A percentile compares a stretch with the other conserved stretches of the same genome.
Evolutionary conservation across 2,329 filamentous ascomycete genomes (phyloP).

Genomic region (Arthroderma uncinatum): DNA sequence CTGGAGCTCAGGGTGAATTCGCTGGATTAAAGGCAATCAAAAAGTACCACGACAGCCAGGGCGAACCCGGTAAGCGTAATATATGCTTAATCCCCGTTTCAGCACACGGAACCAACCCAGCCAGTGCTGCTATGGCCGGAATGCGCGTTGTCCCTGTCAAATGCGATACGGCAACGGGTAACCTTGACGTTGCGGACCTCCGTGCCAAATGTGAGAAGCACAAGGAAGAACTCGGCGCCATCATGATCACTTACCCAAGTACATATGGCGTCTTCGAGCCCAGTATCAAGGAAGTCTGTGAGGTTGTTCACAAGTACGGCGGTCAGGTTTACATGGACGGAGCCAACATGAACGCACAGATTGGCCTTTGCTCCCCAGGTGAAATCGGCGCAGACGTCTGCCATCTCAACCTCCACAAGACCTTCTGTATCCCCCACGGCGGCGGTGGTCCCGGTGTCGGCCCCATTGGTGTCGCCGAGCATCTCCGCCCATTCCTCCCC

Average conservation of each 20-base stretch:
- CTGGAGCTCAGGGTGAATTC: slow-evolving; percentile 91
- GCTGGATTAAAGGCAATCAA: slow-evolving; percentile 79
- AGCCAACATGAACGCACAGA: slow-evolving; percentile 97
- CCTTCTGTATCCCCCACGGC: slow-evolving; percentile 95
- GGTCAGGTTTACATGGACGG: slow-evolving; percentile 98
- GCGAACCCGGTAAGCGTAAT: slow-evolving; percentile 56
- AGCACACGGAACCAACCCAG: slow-evolving; percentile 91
- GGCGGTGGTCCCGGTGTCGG: slow-evolving; percentile 89
- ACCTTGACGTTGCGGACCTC: slow-evolving; percentile 77
- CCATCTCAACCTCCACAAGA: slow-evolving; percentile 96
- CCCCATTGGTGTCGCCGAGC: slow-evolving; percentile 79
- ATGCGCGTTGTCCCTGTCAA: slow-evolving; percentile 91
- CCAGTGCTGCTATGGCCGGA: slow-evolving; percentile 87
- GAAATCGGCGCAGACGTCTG: slow-evolving; percentile 95
- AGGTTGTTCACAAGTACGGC: slow-evolving; percentile 74
- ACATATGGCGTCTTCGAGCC: slow-evolving; percentile 95
- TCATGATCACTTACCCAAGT: slow-evolving; percentile 95
- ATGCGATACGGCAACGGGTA: slow-evolving; percentile 76
- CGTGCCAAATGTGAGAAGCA: slow-evolving; percentile 82
- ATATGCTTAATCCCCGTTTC: slow-evolving; percentile 92
- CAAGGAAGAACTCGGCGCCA: slow-evolving; percentile 71
- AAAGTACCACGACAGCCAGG: slow-evolving; percentile 63
- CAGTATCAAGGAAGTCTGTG: slow-evolving; percentile 70
- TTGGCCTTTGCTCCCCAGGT: slow-evolving; percentile 85
- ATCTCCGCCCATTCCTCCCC: slow-evolving; percentile 66